Percentiles rank a stretch among this genome's conserved stretches.
These are phyloP conservation scores for Dactylonectria macrodidyma DNA, from an alignment of 2,329 filamentous ascomycete species.

Conservation along the genomic window DNA sequence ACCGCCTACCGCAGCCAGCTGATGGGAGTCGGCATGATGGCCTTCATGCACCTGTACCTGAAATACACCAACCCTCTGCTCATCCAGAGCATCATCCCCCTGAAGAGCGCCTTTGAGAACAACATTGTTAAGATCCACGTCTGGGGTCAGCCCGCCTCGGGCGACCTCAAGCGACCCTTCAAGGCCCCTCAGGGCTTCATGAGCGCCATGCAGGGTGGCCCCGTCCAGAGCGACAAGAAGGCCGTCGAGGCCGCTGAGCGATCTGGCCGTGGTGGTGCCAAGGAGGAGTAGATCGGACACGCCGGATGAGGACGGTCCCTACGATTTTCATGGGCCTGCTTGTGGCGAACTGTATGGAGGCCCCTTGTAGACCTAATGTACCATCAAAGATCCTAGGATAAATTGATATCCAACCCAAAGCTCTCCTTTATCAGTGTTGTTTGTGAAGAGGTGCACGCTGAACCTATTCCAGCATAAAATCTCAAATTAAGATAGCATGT, in stretches of 20 bases:
- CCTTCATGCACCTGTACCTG: conserved; percentile 98
- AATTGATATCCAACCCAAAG: conserved; percentile 13
- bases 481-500: no score
- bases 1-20: conserved; percentile 89
- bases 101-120: conserved; percentile 95
- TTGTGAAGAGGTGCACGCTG: not conserved
- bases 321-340: conserved; percentile 3
- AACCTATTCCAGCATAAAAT: not conserved
- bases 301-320: conserved; percentile 24
- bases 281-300: conserved; percentile 73
- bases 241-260: conserved; percentile 86
- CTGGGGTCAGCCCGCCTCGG: conserved; percentile 86
- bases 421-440: not conserved
- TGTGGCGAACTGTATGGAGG: conserved; percentile 27
- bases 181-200: conserved; percentile 89
- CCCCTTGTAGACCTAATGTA: conserved; percentile 37
- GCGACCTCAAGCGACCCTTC: conserved; percentile 96
- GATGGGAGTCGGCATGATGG: conserved; percentile 99
- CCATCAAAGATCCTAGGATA: conserved; percentile 16
- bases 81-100: conserved; percentile 98
- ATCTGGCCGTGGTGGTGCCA: conserved; percentile 78
- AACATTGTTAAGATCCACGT: conserved; percentile 98
- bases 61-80: conserved; percentile 99
- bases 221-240: conserved; percentile 93
- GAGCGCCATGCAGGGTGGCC: conserved; percentile 79